phyloP scores from a whole-genome alignment of 2,329 filamentous ascomycete genomes.

The Neopestalotiopsis rosae region DNA sequence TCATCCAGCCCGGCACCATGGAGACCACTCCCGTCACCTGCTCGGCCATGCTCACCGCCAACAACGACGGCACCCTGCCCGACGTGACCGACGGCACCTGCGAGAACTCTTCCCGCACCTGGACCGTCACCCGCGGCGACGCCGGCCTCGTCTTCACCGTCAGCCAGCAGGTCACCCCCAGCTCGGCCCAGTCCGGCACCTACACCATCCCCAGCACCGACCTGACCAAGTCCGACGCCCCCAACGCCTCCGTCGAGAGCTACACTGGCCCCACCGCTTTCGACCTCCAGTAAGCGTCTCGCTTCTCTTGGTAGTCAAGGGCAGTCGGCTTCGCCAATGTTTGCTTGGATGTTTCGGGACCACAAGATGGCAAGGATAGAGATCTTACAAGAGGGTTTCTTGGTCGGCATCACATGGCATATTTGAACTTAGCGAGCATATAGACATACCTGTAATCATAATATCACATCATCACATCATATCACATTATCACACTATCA shows the following conservation, averaged over 20 bases:
- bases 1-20: constrained; percentile 29
- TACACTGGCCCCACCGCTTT: constrained; percentile 35
- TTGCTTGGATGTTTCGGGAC: too few relatives aligned
- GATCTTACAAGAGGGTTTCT: neutral
- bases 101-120: constrained; percentile 35
- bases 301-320: too few relatives aligned
- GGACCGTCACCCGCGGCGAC: constrained; percentile 27
- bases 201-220: constrained; percentile 34
- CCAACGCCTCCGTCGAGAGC: constrained; percentile 34
- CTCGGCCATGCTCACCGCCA: constrained; percentile 22
- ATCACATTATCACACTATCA: neutral
- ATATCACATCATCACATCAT: neutral
- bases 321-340: too few relatives aligned
- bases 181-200: constrained; percentile 30
- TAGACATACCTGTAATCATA: neutral
- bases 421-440: neutral
- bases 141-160: constrained; percentile 34
- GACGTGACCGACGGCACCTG: constrained; percentile 35
- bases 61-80: constrained; percentile 33
- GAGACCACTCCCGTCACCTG: constrained; percentile 33
- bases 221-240: constrained; percentile 25
- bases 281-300: constrained; percentile 19
- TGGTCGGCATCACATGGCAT: neutral
- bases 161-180: constrained; percentile 33
- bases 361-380: neutral